Percentiles rank a stretch among this genome's conserved stretches.
Conservation (phyloP, 2,329 filamentous ascomycete genomes). For the Aspergillus aculeatus region DNA sequence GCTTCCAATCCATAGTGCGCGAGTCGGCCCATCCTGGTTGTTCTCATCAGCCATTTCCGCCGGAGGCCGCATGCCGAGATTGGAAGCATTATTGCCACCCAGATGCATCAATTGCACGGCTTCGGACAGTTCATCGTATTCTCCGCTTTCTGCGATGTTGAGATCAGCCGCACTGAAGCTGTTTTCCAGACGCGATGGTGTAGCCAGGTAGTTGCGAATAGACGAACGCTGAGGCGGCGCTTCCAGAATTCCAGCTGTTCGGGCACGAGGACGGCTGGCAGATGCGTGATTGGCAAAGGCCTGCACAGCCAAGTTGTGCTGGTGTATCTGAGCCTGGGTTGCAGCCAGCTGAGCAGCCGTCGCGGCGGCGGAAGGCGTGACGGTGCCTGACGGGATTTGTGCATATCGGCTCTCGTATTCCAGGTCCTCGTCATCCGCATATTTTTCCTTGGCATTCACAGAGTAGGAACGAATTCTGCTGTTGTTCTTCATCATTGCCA, state of each 20-base stretch:
- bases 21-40: constrained; percentile 82
- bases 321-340: constrained; percentile 70
- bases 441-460: constrained; percentile 97
- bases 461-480: constrained; percentile 96
- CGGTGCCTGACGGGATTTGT: constrained; percentile 56
- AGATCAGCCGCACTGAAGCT: constrained; percentile 75
- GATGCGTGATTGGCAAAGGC: constrained; percentile 84
- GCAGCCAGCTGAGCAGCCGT: constrained; percentile 58
- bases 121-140: constrained; percentile 77
- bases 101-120: constrained; percentile 80
- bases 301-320: constrained; percentile 90
- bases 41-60: constrained; percentile 73
- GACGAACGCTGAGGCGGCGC: constrained; percentile 64
- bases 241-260: constrained; percentile 89
- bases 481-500: constrained; percentile 73
- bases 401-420: constrained; percentile 64
- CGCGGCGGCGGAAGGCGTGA: constrained; percentile 59
- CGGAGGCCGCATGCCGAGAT: constrained; percentile 62
- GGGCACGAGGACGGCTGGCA: constrained; percentile 77
- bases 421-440: constrained; percentile 83
- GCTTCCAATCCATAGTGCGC: constrained; percentile 93
- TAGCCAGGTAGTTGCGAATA: constrained; percentile 72
- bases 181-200: constrained; percentile 72
- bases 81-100: constrained; percentile 36
- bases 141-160: constrained; percentile 69